Conservation (phyloP, 1,284 basidiomycete genomes). For the Marasmius sp. region DNA sequence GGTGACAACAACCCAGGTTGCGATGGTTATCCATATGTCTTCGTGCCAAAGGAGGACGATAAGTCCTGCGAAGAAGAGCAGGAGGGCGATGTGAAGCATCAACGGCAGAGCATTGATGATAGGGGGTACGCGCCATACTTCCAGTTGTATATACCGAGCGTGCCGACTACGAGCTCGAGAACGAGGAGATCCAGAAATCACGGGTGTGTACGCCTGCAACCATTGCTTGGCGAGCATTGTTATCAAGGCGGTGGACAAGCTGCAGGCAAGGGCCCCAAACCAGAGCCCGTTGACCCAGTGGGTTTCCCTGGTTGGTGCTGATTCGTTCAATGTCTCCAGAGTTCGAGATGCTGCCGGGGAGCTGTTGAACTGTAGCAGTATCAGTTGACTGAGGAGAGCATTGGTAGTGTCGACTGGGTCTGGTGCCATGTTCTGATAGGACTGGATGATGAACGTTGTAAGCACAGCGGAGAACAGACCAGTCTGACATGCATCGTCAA, state of each 20-base stretch:
- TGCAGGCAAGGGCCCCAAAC: slow-evolving; percentile 40
- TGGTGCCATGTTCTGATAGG: slow-evolving; percentile 35
- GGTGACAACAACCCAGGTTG: slow-evolving; percentile 33
- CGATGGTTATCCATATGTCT: slow-evolving; percentile 31
- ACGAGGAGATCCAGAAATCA: slow-evolving; percentile 31
- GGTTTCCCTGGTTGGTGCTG: slow-evolving; percentile 17
- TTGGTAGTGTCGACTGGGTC: slow-evolving; percentile 32
- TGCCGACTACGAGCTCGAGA: slow-evolving; percentile 38
- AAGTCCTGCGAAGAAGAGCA: slow-evolving; percentile 45
- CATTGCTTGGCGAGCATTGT: slow-evolving; percentile 48
- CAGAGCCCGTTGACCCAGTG: slow-evolving; percentile 43
- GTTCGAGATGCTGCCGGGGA: not conserved
- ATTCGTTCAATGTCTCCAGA: not conserved
- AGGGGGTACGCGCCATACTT: slow-evolving; percentile 38
- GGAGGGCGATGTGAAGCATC: slow-evolving; percentile 40
- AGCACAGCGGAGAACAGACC: slow-evolving; percentile 47
- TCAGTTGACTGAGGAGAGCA: slow-evolving; percentile 30
- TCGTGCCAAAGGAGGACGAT: slow-evolving; percentile 38
- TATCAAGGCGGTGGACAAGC: slow-evolving; percentile 39
- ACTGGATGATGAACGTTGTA: slow-evolving; percentile 44
- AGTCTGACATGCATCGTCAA: slow-evolving; percentile 25
- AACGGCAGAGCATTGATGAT: slow-evolving; percentile 40
- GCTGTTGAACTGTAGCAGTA: slow-evolving; percentile 19
- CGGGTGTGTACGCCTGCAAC: slow-evolving; percentile 35
- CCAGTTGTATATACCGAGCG: slow-evolving; percentile 30